Evolutionary conservation across 2,329 filamentous ascomycete genomes (phyloP).

Genomic region (Hymenoscyphus repandus): DNA sequence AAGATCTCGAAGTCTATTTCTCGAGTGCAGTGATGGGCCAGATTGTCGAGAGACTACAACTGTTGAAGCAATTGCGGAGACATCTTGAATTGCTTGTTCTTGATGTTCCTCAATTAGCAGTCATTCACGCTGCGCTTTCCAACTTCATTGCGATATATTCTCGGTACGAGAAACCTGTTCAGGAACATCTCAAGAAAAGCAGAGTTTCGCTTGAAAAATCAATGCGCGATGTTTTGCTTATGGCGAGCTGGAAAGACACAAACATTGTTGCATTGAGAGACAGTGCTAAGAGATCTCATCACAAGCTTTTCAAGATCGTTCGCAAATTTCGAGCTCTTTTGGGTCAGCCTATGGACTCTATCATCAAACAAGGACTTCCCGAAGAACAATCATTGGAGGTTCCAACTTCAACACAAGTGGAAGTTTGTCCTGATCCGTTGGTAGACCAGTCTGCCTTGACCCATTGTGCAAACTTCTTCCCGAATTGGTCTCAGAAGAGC

Average conservation of each 20-base stretch:
- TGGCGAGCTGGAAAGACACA: conserved; percentile 97
- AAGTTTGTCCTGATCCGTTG: conserved; percentile 12
- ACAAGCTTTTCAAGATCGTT: conserved; percentile 86
- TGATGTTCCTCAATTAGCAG: conserved; percentile 52
- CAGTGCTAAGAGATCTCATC: conserved; percentile 84
- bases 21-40: conserved; percentile 75
- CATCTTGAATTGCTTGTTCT: conserved; percentile 59
- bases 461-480: conserved; percentile 27
- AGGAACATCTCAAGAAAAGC: conserved; percentile 61
- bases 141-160: conserved; percentile 75
- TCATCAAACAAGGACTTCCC: conserved; percentile 56
- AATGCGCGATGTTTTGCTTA: conserved; percentile 85
- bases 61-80: conserved; percentile 60
- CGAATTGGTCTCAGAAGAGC: conserved; percentile 43
- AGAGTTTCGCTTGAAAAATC: conserved; percentile 77
- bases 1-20: conserved; percentile 75
- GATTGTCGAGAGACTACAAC: conserved; percentile 63
- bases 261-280: conserved; percentile 87
- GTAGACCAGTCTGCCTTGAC: conserved; percentile 26
- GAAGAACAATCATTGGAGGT: conserved; percentile 32
- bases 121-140: conserved; percentile 59
- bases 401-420: background rate
- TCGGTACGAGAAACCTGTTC: conserved; percentile 62
- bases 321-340: conserved; percentile 82
- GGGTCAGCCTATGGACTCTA: conserved; percentile 64